These are phyloP conservation scores for Phytophthora fragariae DNA, from an alignment of 352 stramenopile genomes.

Conservation along the genomic window DNA sequence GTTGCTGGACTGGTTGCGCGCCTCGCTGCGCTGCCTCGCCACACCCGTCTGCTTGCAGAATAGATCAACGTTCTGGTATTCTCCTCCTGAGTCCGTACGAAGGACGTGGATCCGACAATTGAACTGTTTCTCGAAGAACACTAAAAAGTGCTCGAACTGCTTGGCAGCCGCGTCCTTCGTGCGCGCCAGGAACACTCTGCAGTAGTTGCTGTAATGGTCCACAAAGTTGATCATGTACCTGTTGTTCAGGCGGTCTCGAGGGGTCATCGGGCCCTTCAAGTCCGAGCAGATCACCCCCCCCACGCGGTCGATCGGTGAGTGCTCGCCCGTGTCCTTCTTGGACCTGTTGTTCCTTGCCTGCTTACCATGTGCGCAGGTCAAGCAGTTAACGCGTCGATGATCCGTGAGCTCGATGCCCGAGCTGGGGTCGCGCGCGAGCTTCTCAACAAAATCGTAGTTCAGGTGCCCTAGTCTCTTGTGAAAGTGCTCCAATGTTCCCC, in stretches of 20 bases:
- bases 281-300: background rate
- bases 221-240: background rate
- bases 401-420: no score
- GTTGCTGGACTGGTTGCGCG: conserved; percentile 20
- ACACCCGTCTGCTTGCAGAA: conserved; percentile 4
- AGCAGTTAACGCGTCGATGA: no score
- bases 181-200: background rate
- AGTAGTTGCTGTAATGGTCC: background rate
- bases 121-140: no score
- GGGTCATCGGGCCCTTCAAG: background rate
- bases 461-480: no score
- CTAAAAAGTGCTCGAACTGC: background rate
- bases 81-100: no score
- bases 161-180: background rate
- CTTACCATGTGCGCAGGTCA: no score
- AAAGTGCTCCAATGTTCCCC: no score
- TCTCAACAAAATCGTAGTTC: no score
- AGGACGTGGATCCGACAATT: no score
- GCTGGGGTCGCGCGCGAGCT: no score
- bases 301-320: background rate
- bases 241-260: background rate
- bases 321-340: no score
- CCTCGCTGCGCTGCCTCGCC: background rate
- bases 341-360: no score
- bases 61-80: background rate